Conservation (phyloP, 176 grass and related monocot species). For the Chloris gayana region DNA sequence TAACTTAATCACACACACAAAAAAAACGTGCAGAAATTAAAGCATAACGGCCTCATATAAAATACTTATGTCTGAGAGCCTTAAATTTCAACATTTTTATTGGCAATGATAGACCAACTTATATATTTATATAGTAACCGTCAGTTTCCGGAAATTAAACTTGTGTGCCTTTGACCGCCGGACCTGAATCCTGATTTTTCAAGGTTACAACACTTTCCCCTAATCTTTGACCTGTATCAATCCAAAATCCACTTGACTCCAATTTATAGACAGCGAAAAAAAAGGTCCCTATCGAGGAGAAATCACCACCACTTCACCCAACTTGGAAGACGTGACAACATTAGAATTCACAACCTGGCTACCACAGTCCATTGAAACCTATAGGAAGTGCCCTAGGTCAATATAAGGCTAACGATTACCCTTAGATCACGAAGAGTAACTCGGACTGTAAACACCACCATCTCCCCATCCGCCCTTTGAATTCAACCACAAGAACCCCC, state of each 20-base stretch:
- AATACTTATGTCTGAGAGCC: not conserved
- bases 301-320: conserved; percentile 9
- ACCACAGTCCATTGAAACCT: not conserved
- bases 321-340: not conserved
- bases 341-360: not conserved
- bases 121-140: not conserved
- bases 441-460: not conserved
- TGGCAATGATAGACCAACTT: not conserved
- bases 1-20: not conserved
- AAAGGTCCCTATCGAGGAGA: conserved; percentile 11
- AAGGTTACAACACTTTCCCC: not conserved
- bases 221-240: not conserved
- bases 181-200: not conserved
- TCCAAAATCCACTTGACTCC: conserved; percentile 8
- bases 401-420: not conserved
- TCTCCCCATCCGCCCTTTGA: not conserved
- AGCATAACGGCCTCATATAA: not conserved
- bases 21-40: not conserved
- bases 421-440: not conserved
- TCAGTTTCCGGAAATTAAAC: not conserved
- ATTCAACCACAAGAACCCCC: not conserved
- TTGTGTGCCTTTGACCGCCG: not conserved
- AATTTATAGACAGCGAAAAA: not conserved
- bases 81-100: not conserved
- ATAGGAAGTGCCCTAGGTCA: not conserved